Conservation (phyloP, 768 basidiomycete species). For the Boletus rufocinnamomeus region DNA sequence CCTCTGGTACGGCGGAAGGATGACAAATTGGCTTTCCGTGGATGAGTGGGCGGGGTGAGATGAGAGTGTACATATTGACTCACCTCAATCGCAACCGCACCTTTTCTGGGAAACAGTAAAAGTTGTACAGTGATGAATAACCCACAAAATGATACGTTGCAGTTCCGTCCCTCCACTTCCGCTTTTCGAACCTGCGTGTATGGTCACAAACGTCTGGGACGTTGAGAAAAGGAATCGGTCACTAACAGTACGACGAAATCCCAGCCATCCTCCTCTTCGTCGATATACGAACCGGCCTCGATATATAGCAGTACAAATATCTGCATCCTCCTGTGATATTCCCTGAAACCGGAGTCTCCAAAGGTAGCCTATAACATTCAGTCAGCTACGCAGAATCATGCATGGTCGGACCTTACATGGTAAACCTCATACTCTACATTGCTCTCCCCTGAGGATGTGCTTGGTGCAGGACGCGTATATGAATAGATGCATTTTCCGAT, state of each 20-base stretch:
- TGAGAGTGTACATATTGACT: conserved; percentile 14
- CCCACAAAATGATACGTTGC: conserved; percentile 89
- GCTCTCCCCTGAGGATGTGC: conserved; percentile 49
- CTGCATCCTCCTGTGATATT: conserved; percentile 92
- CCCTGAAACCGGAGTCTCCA: conserved; percentile 83
- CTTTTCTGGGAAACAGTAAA: conserved; percentile 94
- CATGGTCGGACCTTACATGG: conserved; percentile 59
- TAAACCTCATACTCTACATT: conserved; percentile 85
- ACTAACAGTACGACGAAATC: conserved; percentile 88
- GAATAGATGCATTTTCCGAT: conserved; percentile 72
- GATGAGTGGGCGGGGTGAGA: background rate
- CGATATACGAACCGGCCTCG: conserved; percentile 93
- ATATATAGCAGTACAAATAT: conserved; percentile 93
- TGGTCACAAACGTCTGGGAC: conserved; percentile 3
- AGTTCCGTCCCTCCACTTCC: conserved; percentile 58
- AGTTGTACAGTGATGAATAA: conserved; percentile 92
- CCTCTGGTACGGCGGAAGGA: conserved; percentile 86
- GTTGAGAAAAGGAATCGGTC: background rate
- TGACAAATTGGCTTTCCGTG: conserved; percentile 81
- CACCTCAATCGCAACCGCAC: conserved; percentile 86
- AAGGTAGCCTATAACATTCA: conserved; percentile 64
- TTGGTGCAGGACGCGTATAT: conserved; percentile 63
- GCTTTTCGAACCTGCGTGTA: conserved; percentile 73
- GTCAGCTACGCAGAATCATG: conserved; percentile 2
- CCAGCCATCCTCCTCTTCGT: conserved; percentile 92